Evolutionary conservation across 1,139 yeast genomes (phyloP).

Genomic region (Debaryomyces sp.): DNA sequence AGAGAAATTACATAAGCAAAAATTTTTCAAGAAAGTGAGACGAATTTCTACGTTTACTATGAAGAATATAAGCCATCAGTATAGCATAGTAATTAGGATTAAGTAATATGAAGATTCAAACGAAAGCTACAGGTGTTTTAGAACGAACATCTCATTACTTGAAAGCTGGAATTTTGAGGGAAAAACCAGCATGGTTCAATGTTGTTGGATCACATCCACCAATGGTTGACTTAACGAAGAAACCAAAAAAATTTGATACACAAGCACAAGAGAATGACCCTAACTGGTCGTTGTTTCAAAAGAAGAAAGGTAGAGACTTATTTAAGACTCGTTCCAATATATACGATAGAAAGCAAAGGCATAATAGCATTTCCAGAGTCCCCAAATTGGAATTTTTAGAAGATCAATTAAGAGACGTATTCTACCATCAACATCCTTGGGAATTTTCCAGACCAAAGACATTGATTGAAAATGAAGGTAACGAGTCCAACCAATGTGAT

Average conservation of each 20-base stretch:
- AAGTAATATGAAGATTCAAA: slow-evolving; percentile 62
- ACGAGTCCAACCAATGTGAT: slow-evolving; percentile 53
- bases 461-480: slow-evolving; percentile 74
- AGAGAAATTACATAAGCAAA: slow-evolving; percentile 11
- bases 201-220: slow-evolving; percentile 86
- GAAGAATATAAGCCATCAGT: neutral
- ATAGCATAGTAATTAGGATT: neutral
- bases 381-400: slow-evolving; percentile 73
- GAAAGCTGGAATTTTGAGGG: slow-evolving; percentile 61
- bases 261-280: slow-evolving; percentile 32
- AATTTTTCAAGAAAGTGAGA: slow-evolving; percentile 9
- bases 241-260: slow-evolving; percentile 36
- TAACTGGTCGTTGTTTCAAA: slow-evolving; percentile 25
- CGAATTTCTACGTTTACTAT: neutral
- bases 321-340: slow-evolving; percentile 54
- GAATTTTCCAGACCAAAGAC: slow-evolving; percentile 93
- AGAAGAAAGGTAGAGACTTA: slow-evolving; percentile 10
- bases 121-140: slow-evolving; percentile 68
- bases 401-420: slow-evolving; percentile 78
- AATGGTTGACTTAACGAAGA: slow-evolving; percentile 57
- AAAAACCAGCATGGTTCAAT: slow-evolving; percentile 86
- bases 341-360: slow-evolving; percentile 28
- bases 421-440: slow-evolving; percentile 97
- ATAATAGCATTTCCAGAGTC: slow-evolving; percentile 48
- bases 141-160: slow-evolving; percentile 77